phyloP scores from a whole-genome alignment of 2,329 filamentous ascomycete genomes.

The Coniella lustricola region DNA sequence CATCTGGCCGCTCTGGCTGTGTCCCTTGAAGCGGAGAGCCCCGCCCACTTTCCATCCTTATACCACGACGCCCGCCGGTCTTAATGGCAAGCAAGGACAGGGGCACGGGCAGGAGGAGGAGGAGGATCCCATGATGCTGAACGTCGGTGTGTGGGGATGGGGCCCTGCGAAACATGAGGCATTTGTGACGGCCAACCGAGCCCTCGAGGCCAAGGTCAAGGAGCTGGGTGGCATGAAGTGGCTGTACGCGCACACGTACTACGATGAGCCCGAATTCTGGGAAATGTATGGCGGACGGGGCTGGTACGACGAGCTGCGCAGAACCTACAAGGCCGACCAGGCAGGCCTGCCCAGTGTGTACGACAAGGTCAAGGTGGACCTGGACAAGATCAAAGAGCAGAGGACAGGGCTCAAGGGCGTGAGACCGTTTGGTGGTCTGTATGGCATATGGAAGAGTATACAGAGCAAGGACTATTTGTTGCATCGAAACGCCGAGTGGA shows the following conservation, averaged over 20 bases:
- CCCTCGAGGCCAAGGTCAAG: conserved; percentile 61
- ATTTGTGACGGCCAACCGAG: conserved; percentile 65
- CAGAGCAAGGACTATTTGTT: conserved; percentile 48
- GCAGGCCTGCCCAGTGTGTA: conserved; percentile 58
- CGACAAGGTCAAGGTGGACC: conserved; percentile 56
- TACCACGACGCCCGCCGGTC: conserved; percentile 27
- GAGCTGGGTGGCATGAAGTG: conserved; percentile 74
- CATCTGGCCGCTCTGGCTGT: conserved; percentile 57
- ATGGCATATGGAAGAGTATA: conserved; percentile 54
- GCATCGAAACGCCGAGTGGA: conserved; percentile 47
- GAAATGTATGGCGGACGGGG: conserved; percentile 47
- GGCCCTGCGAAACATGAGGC: conserved; percentile 48
- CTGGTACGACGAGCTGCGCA: conserved; percentile 56
- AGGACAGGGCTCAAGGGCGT: conserved; percentile 37
- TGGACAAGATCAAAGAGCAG: conserved; percentile 28
- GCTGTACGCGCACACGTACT: conserved; percentile 83
- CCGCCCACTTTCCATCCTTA: conserved; percentile 51
- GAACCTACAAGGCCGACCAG: conserved; percentile 50
- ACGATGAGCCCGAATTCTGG: conserved; percentile 67
- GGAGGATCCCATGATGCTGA: conserved; percentile 41
- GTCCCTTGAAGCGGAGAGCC: conserved; percentile 42
- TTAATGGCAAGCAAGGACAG: background rate
- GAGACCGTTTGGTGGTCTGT: conserved; percentile 52
- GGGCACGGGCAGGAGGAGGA: conserved; percentile 18
- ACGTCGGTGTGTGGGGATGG: conserved; percentile 73